Evolutionary conservation across 441 rosid species (phyloP).

Genomic region (Adansonia madagascariensis): DNA sequence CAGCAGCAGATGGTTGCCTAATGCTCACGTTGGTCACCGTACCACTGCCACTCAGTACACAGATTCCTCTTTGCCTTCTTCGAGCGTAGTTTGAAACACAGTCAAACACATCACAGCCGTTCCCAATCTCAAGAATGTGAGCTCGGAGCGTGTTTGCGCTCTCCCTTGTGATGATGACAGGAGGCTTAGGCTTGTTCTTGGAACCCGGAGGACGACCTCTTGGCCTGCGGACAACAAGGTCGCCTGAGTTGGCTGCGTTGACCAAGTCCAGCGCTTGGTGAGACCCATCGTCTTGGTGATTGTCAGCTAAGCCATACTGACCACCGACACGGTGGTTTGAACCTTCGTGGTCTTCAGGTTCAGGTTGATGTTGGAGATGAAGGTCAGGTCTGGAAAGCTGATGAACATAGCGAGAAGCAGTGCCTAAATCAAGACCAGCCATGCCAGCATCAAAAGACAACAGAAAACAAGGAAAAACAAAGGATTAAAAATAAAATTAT

Average conservation of each 20-base stretch:
- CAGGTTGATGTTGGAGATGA: slow-evolving; percentile 52
- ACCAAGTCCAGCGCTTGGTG: slow-evolving; percentile 54
- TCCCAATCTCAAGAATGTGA: slow-evolving; percentile 90
- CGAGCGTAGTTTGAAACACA: slow-evolving; percentile 82
- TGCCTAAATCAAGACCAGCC: slow-evolving; percentile 88
- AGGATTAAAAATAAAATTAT: slow-evolving; percentile 27
- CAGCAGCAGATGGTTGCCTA: slow-evolving; percentile 81
- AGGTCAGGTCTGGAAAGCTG: slow-evolving; percentile 79
- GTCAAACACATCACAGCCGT: slow-evolving; percentile 84
- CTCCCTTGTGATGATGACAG: slow-evolving; percentile 87
- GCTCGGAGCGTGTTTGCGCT: slow-evolving; percentile 93
- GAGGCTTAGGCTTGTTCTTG: slow-evolving; percentile 86
- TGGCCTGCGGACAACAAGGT: slow-evolving; percentile 57
- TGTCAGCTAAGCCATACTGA: slow-evolving; percentile 38
- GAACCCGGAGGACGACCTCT: slow-evolving; percentile 95
- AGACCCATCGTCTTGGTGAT: slow-evolving; percentile 39
- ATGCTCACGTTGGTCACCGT: slow-evolving; percentile 87
- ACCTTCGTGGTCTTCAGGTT: slow-evolving; percentile 44
- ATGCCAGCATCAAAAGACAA: slow-evolving; percentile 43
- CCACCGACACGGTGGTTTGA: slow-evolving; percentile 32
- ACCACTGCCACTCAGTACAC: slow-evolving; percentile 82
- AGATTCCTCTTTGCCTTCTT: slow-evolving; percentile 85
- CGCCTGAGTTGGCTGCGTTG: slow-evolving; percentile 43
- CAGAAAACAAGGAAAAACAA: slow-evolving; percentile 36
- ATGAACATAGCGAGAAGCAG: slow-evolving; percentile 70